Base-by-base conservation (phyloP, 2,329 filamentous ascomycete genomes). In the Aspergillus latus region DNA sequence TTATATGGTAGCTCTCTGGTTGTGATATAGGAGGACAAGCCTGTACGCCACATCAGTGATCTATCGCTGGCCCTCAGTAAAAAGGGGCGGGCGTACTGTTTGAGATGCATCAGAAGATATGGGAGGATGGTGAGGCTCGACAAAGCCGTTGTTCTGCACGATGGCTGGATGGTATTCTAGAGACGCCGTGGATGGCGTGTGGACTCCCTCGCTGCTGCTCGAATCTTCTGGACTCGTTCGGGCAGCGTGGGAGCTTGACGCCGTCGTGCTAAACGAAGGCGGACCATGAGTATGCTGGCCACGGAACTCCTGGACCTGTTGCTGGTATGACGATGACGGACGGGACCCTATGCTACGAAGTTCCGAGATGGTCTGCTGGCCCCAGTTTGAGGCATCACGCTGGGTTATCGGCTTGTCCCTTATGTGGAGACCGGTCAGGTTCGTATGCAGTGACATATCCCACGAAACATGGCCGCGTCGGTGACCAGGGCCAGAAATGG, bases 91-190 rank as follows among this genome's bases (percentile, higher is more conserved):
- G 67, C 75, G 70, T 73, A 79, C 76, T 66, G 72, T 68, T 55
- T 74, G 71, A 59, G 73, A 66, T 53, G 67, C 64, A 52, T 76
- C 74, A 44, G 69, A 65, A 40, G 69, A 60, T 11, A 72, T 60
- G 5, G 68, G 65, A 34, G 70, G 65, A 50, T 75, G 72, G 56
- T 76, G 72, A 28, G 73, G 67, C 60, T 80, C 77, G 60, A 78
- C 74, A 59, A 74, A 78, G 46, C 76, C 76, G 62, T 75, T 78
- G 64, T 75, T 78, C 49, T 77, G 74, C 56, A 79, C 73, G 59
- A 80, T 80, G 16, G 77, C 75, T 8, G 77, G 77, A 57, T 80
- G 74, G 54, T 79, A 78, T 54, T 79, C 77, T 29, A 76, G 68
- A n/a, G 74, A 73, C 9, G 77, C 72, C 26, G 74, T 77, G 6